A percentile compares a stretch with the other conserved stretches of the same genome.
These are phyloP conservation scores for Coemansia sp. DNA, from an alignment of 192 early-diverging fungal genomes.

Conservation along the genomic window DNA sequence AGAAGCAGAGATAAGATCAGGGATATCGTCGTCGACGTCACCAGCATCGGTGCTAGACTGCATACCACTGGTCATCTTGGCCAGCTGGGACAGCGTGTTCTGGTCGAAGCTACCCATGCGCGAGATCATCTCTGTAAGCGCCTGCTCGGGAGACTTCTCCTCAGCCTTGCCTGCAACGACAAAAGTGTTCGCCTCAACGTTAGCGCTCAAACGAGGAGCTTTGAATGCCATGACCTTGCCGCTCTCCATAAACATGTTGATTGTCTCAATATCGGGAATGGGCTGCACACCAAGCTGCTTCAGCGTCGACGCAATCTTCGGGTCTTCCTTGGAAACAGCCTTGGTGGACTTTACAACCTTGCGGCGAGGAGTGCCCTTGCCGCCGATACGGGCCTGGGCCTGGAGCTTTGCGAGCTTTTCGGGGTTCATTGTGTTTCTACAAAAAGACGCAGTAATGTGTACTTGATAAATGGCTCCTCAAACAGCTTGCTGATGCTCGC, in stretches of 20 bases:
- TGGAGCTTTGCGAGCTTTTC: constrained; percentile 97
- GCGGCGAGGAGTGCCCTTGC: constrained; percentile 93
- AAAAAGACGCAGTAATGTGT: neutral
- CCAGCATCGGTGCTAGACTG: constrained; percentile 63
- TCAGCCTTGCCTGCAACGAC: constrained; percentile 84
- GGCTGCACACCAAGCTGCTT: constrained; percentile 90
- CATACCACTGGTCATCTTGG: constrained; percentile 84
- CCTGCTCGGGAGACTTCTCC: constrained; percentile 53
- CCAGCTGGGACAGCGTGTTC: constrained; percentile 84
- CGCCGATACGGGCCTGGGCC: constrained; percentile 82
- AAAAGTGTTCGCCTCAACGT: constrained; percentile 89
- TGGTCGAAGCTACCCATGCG: constrained; percentile 71
- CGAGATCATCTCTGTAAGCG: constrained; percentile 45
- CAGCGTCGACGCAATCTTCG: constrained; percentile 87
- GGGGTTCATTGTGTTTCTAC: constrained; percentile 63
- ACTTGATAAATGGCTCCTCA: neutral
- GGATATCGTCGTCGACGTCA: constrained; percentile 88
- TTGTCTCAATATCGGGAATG: constrained; percentile 87
- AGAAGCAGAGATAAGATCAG: constrained; percentile 82
- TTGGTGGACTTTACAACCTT: constrained; percentile 69
- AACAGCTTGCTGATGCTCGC: neutral
- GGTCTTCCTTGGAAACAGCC: constrained; percentile 78
- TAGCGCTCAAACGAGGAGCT: constrained; percentile 79
- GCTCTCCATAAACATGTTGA: constrained; percentile 98
- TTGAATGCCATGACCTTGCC: constrained; percentile 91